Conservation (phyloP, 305 asterid genomes). For the Fraxinus nigra region DNA sequence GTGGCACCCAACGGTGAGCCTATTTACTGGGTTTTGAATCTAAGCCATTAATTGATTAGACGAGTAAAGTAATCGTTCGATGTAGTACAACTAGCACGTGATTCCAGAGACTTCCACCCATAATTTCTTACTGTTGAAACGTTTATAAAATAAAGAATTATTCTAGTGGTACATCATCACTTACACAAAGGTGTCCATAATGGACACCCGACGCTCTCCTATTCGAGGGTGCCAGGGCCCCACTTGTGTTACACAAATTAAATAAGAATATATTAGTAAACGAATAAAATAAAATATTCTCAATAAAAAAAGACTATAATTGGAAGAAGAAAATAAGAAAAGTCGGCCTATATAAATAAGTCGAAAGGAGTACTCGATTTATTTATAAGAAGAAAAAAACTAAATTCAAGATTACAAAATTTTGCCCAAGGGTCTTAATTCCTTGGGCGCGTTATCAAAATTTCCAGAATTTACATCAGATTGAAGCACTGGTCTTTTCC, state of each 20-base stretch:
- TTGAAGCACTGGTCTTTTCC: conserved; percentile 65
- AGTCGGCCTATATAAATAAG: no score
- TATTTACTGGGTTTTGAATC: neutral
- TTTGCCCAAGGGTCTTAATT: conserved; percentile 68
- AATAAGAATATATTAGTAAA: no score
- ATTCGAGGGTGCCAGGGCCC: no score
- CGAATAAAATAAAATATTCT: no score
- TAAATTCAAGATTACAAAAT: conserved; percentile 41
- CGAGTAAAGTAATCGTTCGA: neutral
- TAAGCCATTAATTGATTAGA: neutral
- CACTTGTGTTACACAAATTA: no score
- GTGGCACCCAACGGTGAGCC: neutral
- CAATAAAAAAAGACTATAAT: no score
- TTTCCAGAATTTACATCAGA: conserved; percentile 77
- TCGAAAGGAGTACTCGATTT: neutral
- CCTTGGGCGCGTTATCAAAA: conserved; percentile 72
- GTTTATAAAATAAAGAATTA: neutral
- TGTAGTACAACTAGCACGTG: neutral
- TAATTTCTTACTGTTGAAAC: neutral
- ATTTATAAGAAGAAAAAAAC: neutral
- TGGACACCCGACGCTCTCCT: no score
- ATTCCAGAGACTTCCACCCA: neutral
- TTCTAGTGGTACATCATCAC: no score
- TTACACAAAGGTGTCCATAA: no score
- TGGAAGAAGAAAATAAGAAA: no score